These are phyloP conservation scores for Otatea glauca DNA, from an alignment of 176 grass and related monocot species.

Conservation along the genomic window DNA sequence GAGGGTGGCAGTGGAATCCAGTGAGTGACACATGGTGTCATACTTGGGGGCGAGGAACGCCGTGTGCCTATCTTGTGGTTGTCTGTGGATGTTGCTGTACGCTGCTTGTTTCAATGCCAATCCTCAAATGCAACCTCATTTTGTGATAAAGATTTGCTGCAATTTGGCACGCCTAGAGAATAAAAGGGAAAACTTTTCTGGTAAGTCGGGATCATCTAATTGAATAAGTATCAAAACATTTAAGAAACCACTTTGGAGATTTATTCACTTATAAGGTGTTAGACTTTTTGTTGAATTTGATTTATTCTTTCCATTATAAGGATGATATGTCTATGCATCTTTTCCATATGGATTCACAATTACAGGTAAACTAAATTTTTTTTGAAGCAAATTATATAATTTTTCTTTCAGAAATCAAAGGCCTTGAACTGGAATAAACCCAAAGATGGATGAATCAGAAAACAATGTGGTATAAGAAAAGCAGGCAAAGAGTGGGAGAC, in stretches of 20 bases:
- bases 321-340: not conserved
- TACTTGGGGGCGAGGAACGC: not conserved
- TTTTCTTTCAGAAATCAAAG: not conserved
- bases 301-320: not conserved
- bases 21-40: not conserved
- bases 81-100: not conserved
- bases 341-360: not conserved
- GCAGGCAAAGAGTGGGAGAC: slow-evolving; percentile 32
- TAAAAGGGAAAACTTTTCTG: no score
- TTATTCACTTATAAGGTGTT: slow-evolving; percentile 8
- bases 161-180: no score
- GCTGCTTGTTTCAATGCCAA: not conserved
- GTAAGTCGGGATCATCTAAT: no score
- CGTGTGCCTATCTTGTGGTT: slow-evolving; percentile 10
- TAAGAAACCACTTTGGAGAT: no score
- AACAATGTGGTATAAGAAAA: slow-evolving; percentile 22
- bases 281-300: not conserved
- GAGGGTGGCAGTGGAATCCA: slow-evolving; percentile 27
- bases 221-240: no score
- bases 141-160: no score
- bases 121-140: no score
- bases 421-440: slow-evolving; percentile 19
- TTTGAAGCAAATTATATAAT: not conserved
- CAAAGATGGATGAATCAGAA: slow-evolving; percentile 2
- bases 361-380: not conserved